Base-by-base conservation (phyloP, 805 yeast species). In the Candida railenensis region DNA sequence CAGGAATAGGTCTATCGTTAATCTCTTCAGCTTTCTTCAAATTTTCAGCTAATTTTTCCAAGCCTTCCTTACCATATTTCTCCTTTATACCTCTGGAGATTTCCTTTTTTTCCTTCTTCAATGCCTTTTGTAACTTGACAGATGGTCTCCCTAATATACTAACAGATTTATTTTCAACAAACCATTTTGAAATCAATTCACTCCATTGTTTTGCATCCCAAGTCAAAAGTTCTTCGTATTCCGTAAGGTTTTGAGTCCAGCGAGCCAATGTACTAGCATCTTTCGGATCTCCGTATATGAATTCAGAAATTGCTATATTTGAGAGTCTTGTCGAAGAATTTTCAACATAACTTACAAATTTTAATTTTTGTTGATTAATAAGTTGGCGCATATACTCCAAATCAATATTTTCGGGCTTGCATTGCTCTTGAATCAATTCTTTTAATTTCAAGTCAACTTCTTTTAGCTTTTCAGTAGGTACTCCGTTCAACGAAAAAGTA, bases 1-100 rank as follows among this genome's bases (percentile, higher is more conserved):
- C 76, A 0, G 98, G 97, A 50, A 94, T 86, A 19, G 87, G 85
- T n/a, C 57, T 67, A 59, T 89, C 87, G 62, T 92, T 92, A 40
- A 71, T 74, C 2, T 61, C 70, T 54, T 81, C 83, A 0, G 97
- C 97, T 0, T 58, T 50, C 21, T 82, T 74, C 36, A 94, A 69
- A 42, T 71, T 69, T 21, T 73, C 61, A 11, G 68, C 78, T 37
- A 88, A 65, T 33, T 75, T 57, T 15, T 66, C 63, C 37, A 87
- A 77, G 0, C 94, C 96, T 0, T 71, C 71, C 37, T 74, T 71
- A 14, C 91, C 92, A 45, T 79, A 73, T 18, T 69, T 62, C 2
- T 59, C 62, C 45, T 73, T 74, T 61, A 89, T 80, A 11, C 77
- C 74, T 37, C 74, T 63, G 2, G 76, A 48, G 12, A 82, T 57